A percentile compares a stretch with the other conserved stretches of the same genome.
phyloP scores from a whole-genome alignment of 345 rosid genomes.

The Citrus sinensis region DNA sequence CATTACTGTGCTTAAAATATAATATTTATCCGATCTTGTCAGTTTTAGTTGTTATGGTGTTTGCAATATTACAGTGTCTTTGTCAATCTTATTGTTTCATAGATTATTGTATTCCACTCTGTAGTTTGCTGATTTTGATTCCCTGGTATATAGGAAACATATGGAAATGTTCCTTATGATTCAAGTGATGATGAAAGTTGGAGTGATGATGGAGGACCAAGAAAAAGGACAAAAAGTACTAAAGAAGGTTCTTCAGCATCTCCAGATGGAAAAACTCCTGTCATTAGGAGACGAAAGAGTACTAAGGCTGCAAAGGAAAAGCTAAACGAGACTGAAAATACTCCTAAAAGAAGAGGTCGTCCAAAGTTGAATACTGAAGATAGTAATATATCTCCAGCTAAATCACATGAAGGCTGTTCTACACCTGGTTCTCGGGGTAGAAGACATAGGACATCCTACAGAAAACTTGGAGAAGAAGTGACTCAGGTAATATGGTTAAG shows the following conservation, averaged over 20 bases:
- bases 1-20: neutral
- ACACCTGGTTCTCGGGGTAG: slow-evolving; percentile 26
- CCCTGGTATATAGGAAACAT: slow-evolving; percentile 56
- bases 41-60: neutral
- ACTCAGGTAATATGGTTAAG: slow-evolving; percentile 49
- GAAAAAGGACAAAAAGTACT: slow-evolving; percentile 62
- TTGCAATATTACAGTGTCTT: neutral
- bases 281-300: slow-evolving; percentile 4
- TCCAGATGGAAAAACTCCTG: slow-evolving; percentile 30
- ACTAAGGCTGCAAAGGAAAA: slow-evolving; percentile 22
- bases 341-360: slow-evolving; percentile 21
- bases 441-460: slow-evolving; percentile 25
- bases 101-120: neutral
- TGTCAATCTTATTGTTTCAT: neutral
- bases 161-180: slow-evolving; percentile 44
- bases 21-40: neutral
- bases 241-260: slow-evolving; percentile 24
- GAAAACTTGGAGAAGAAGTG: slow-evolving; percentile 51
- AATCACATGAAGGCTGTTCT: slow-evolving; percentile 17
- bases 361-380: slow-evolving; percentile 22
- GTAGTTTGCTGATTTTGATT: slow-evolving; percentile 11
- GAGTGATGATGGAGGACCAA: slow-evolving; percentile 21
- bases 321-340: slow-evolving; percentile 14
- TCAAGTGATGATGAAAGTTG: slow-evolving; percentile 30
- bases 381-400: slow-evolving; percentile 15